Conservation (phyloP, 352 stramenopile genomes). For the Pythium coloratum region DNA sequence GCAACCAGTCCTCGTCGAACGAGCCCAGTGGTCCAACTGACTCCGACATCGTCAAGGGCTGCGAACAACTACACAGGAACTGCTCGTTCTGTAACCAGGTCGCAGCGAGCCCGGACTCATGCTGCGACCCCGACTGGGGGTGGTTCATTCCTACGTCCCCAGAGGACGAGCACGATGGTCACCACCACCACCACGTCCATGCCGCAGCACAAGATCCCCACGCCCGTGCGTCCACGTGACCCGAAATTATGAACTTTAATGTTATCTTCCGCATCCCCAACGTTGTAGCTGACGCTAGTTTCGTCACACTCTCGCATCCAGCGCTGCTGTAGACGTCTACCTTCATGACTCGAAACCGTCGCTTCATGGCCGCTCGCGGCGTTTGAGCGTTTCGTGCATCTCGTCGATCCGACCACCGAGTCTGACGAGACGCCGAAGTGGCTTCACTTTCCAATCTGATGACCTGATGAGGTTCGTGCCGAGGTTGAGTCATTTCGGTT, state of each 20-base stretch:
- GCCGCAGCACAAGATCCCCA: background rate
- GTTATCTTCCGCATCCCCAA: slow-evolving; percentile 2
- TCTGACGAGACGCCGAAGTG: slow-evolving; percentile 31
- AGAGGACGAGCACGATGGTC: slow-evolving; percentile 16
- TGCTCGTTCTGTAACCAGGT: slow-evolving; percentile 31
- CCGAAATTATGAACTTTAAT: slow-evolving; percentile 9
- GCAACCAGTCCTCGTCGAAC: background rate
- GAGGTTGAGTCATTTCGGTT: background rate
- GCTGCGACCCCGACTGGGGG: slow-evolving; percentile 61
- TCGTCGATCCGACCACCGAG: slow-evolving; percentile 6
- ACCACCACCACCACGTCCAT: background rate
- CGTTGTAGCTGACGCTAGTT: slow-evolving; percentile 13
- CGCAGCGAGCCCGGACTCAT: slow-evolving; percentile 22
- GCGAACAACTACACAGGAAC: slow-evolving; percentile 15
- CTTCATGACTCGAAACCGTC: background rate
- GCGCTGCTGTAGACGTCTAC: background rate
- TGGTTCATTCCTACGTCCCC: slow-evolving; percentile 60
- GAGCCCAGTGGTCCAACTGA: background rate
- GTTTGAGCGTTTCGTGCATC: background rate
- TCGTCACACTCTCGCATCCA: slow-evolving; percentile 18
- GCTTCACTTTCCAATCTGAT: slow-evolving; percentile 24
- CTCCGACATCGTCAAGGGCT: background rate
- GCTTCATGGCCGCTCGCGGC: background rate
- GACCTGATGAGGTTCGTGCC: slow-evolving; percentile 15
- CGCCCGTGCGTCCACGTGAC: background rate